Evolutionary conservation across 805 yeast species (phyloP).

Genomic region (Ogataea nonfermentans): DNA sequence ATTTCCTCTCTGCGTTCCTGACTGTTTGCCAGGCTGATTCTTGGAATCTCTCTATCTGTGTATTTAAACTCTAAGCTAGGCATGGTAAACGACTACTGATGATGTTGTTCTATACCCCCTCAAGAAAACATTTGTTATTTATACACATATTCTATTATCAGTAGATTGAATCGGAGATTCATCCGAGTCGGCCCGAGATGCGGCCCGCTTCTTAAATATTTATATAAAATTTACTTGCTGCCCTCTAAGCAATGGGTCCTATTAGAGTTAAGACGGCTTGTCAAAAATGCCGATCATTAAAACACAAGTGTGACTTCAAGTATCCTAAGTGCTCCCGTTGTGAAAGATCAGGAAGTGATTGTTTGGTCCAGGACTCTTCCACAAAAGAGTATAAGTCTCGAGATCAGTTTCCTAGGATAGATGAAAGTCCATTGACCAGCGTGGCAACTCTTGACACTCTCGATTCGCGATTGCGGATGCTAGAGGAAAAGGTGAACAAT

Average conservation of each 20-base stretch:
- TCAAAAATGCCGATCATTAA: slow-evolving; percentile 24
- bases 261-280: slow-evolving; percentile 23
- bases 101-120: too few relatives aligned
- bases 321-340: slow-evolving; percentile 27
- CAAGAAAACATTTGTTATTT: not conserved
- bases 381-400: slow-evolving; percentile 14
- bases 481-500: slow-evolving; percentile 3
- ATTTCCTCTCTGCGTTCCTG: slow-evolving; percentile 32
- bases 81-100: not conserved
- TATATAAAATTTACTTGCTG: not conserved
- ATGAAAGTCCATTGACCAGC: not conserved
- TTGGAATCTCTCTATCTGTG: slow-evolving; percentile 28
- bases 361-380: slow-evolving; percentile 20
- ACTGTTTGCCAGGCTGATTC: slow-evolving; percentile 29
- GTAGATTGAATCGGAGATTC: not conserved
- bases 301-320: slow-evolving; percentile 25
- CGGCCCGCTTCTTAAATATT: not conserved
- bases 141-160: not conserved
- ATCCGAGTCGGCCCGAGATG: slow-evolving; percentile 6
- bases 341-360: slow-evolving; percentile 14
- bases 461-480: slow-evolving; percentile 2
- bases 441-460: not conserved
- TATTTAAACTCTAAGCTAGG: slow-evolving; percentile 9
- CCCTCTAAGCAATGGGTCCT: slow-evolving; percentile 14
- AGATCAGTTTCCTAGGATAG: slow-evolving; percentile 2